Evolutionary conservation across 2,329 filamentous ascomycete genomes (phyloP).

Genomic region (Fonsecaea monophora): DNA sequence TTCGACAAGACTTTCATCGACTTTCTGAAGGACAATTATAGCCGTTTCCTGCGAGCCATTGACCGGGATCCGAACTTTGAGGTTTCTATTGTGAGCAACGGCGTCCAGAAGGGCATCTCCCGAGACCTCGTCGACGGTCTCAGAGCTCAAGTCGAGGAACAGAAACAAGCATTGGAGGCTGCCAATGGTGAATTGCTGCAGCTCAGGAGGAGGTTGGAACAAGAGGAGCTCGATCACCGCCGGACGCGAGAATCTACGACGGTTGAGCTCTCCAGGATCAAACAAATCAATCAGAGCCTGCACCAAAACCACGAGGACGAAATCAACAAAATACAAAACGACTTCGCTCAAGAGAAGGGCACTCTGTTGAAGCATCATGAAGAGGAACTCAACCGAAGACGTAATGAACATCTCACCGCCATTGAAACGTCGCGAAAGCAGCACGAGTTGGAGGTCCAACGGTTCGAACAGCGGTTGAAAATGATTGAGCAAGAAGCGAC

Average conservation of each 20-base stretch:
- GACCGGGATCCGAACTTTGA: slow-evolving; percentile 91
- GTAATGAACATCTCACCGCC: slow-evolving; percentile 57
- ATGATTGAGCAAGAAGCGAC: slow-evolving; percentile 35
- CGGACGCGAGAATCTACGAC: slow-evolving; percentile 66
- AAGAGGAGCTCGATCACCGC: slow-evolving; percentile 75
- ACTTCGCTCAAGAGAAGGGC: slow-evolving; percentile 40
- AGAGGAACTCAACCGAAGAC: slow-evolving; percentile 43
- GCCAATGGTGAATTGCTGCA: slow-evolving; percentile 63
- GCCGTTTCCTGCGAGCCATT: slow-evolving; percentile 79
- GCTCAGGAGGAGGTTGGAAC: slow-evolving; percentile 64
- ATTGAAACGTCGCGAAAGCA: slow-evolving; percentile 52
- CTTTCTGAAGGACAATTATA: slow-evolving; percentile 96
- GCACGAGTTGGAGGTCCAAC: slow-evolving; percentile 55
- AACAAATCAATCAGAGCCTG: slow-evolving; percentile 72
- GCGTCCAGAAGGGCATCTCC: slow-evolving; percentile 88
- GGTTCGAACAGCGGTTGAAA: slow-evolving; percentile 57
- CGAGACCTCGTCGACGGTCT: slow-evolving; percentile 88
- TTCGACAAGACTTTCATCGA: slow-evolving; percentile 88
- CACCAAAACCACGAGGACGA: slow-evolving; percentile 74
- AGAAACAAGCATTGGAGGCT: slow-evolving; percentile 65
- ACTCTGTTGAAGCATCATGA: slow-evolving; percentile 33
- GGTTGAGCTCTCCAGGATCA: slow-evolving; percentile 64
- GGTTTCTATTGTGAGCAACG: slow-evolving; percentile 78
- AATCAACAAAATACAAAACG: slow-evolving; percentile 57
- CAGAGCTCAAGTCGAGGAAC: slow-evolving; percentile 76